Evolutionary conservation across 768 basidiomycete species (phyloP).

Genomic region (Podaxis mareebaensis): DNA sequence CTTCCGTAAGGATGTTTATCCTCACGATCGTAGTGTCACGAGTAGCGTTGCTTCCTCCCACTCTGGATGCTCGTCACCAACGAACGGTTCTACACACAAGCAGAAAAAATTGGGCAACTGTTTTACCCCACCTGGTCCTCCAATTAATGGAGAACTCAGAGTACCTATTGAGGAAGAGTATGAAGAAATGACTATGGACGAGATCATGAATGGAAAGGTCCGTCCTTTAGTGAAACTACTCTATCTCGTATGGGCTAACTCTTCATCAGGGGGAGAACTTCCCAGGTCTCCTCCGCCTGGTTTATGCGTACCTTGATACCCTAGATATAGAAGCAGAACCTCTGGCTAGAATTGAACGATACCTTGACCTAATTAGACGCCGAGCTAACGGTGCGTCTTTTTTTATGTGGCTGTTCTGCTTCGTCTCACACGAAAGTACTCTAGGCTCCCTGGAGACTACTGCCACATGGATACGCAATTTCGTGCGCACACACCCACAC

Average conservation of each 20-base stretch:
- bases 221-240: conserved; percentile 18
- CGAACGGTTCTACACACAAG: conserved; percentile 44
- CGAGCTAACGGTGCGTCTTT: conserved; percentile 72
- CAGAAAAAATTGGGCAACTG: conserved; percentile 72
- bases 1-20: conserved; percentile 87
- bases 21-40: conserved; percentile 44
- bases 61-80: conserved; percentile 39
- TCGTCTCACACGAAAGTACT: conserved; percentile 2
- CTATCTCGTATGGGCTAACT: neutral
- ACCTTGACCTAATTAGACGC: conserved; percentile 75
- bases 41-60: conserved; percentile 50
- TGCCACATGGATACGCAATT: conserved; percentile 92
- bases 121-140: conserved; percentile 61
- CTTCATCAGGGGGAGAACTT: conserved; percentile 56
- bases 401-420: neutral
- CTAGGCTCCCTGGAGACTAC: conserved; percentile 80
- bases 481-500: conserved; percentile 86
- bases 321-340: conserved; percentile 71
- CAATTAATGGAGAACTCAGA: conserved; percentile 28
- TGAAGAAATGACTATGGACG: conserved; percentile 88
- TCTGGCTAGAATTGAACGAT: conserved; percentile 64
- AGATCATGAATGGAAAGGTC: conserved; percentile 95
- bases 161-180: conserved; percentile 76
- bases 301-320: conserved; percentile 83
- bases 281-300: conserved; percentile 80